Evolutionary conservation across 2,329 filamentous ascomycete species (phyloP).

Genomic region (Xylariaceae sp.): DNA sequence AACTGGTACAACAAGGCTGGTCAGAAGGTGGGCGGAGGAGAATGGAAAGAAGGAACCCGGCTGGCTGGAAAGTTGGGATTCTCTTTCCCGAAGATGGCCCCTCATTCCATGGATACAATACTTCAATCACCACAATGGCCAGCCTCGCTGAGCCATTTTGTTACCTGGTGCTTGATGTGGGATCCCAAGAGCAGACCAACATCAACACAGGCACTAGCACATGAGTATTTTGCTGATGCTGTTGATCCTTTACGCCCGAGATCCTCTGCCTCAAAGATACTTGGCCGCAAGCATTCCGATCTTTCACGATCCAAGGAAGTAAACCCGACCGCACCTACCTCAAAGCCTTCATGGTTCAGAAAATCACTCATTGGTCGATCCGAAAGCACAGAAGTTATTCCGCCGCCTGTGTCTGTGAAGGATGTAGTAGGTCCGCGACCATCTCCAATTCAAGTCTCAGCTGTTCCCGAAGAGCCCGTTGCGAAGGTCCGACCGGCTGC

Average conservation of each 20-base stretch:
- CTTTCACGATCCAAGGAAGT: constrained; percentile 67
- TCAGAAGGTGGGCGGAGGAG: constrained; percentile 82
- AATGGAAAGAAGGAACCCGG: constrained; percentile 93
- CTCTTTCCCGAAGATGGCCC: constrained; percentile 99
- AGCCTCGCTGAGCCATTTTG: constrained; percentile 79
- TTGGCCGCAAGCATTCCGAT: constrained; percentile 88
- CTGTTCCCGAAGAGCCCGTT: constrained; percentile 36
- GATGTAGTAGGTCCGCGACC: constrained; percentile 40
- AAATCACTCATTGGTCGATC: constrained; percentile 85
- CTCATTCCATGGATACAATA: constrained; percentile 93
- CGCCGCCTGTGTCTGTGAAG: constrained; percentile 44
- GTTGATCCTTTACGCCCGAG: constrained; percentile 90
- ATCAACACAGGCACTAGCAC: constrained; percentile 86
- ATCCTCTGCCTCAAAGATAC: constrained; percentile 76
- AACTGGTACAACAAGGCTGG: constrained; percentile 97
- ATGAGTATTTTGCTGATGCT: constrained; percentile 92
- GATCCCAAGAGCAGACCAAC: constrained; percentile 90
- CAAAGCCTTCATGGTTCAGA: constrained; percentile 95
- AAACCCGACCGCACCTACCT: constrained; percentile 52
- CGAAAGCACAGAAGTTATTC: constrained; percentile 61
- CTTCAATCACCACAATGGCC: constrained; percentile 91
- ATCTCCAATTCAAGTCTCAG: constrained; percentile 26
- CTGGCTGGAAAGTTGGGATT: constrained; percentile 95
- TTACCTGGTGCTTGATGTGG: constrained; percentile 99
- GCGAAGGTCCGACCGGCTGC: constrained; percentile 50